Base-by-base conservation (phyloP, 2,329 filamentous ascomycete species). In the Aspergillus hiratsukae region DNA sequence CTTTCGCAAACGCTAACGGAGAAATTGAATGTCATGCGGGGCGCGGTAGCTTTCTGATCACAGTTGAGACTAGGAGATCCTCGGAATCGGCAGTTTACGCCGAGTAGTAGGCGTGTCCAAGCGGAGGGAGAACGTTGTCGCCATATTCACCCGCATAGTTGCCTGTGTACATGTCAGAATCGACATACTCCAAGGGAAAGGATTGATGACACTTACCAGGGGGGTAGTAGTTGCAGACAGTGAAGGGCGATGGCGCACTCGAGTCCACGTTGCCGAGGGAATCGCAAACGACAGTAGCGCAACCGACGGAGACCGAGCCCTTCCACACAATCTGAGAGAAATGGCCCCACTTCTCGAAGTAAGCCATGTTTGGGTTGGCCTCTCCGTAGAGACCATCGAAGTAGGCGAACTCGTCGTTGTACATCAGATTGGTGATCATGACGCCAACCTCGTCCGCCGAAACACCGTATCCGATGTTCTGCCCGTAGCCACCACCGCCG, bases 181-280 rank as follows among this genome's bases (percentile, higher is more conserved):
- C 2, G 27, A 3, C 11, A 10, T 10, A 31, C 25, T 28, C 31
- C 5, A 23, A 27, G n/a, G 10, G 7, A 21, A 10, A 4, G 11
- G 29, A 25, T 11, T 11, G 17, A 14, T 14, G 19, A 43, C 28
- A 74, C 84, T 74, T 84, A 89, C 90, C 91, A 61, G 85, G 77
- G 59, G 85, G 81, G 63, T 77, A 78, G 79, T 96, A 96, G 83
- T 96, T 93, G 87, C 91, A 96, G 67, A 95, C 90, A 29, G 89
- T 92, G 80, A 85, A 91, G 76, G 83, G 86, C n/a, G 85, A 76
- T 40, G 80, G 54, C 28, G 76, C 64, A 51, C 70, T 66, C 56
- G 68, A 66, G 52, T 74, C 75, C 49, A 73, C 72, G 60, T 78
- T 77, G 52, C 66, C 70, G 46, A 82, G 71, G 53, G 57, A 65